Conservation (phyloP, 202 grass and related monocot species). For the Panicum virgatum region DNA sequence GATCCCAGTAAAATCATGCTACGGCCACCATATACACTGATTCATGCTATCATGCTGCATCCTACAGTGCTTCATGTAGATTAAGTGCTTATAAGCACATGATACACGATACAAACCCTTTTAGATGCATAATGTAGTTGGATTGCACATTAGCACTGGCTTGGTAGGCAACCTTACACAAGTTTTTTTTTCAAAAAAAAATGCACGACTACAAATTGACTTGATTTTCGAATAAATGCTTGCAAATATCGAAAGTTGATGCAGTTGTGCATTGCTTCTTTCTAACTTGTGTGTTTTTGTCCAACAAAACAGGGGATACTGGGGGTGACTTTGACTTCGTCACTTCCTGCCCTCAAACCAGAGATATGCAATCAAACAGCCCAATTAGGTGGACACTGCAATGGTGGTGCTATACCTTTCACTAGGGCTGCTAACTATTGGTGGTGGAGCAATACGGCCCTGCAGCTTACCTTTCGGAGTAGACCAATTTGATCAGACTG, state of each 20-base stretch:
- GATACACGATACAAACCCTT: neutral
- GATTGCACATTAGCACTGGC: neutral
- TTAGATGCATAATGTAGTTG: constrained; percentile 5
- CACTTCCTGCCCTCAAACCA: constrained; percentile 38
- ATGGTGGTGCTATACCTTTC: constrained; percentile 55
- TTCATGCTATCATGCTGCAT: constrained; percentile 14
- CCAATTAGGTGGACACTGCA: constrained; percentile 21
- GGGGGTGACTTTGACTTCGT: constrained; percentile 46
- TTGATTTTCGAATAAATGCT: constrained; percentile 24
- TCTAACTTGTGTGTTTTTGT: constrained; percentile 23
- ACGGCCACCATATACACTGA: neutral
- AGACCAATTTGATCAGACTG: constrained; percentile 61
- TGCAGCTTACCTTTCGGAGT: constrained; percentile 73
- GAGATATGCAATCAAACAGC: constrained; percentile 29
- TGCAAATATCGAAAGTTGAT: neutral
- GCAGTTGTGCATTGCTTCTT: neutral
- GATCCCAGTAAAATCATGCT: neutral
- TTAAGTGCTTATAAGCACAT: constrained; percentile 14
- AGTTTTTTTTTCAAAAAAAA: neutral
- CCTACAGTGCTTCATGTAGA: constrained; percentile 4
- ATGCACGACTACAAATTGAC: neutral
- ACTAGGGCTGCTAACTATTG: constrained; percentile 57
- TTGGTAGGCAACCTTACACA: neutral
- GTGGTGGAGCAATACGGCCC: constrained; percentile 57
- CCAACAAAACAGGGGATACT: constrained; percentile 41